Percentiles rank a stretch among this genome's conserved stretches.
These are phyloP conservation scores for Cadophora sp. DNA, from an alignment of 2,329 filamentous ascomycete genomes.

Conservation along the genomic window DNA sequence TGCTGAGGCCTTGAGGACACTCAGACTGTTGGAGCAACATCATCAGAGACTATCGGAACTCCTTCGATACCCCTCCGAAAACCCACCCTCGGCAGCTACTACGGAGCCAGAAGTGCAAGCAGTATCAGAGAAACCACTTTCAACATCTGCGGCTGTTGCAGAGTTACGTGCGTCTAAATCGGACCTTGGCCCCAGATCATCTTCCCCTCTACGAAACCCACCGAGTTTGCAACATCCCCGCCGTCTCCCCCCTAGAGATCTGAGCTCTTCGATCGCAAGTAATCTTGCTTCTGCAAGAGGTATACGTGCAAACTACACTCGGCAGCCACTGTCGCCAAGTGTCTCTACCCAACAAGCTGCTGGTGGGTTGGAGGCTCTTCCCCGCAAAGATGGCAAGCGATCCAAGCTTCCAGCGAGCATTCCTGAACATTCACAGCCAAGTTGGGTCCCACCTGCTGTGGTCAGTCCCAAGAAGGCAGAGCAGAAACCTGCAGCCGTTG, in stretches of 20 bases:
- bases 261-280: slow-evolving; percentile 84
- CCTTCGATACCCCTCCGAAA: slow-evolving; percentile 67
- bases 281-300: slow-evolving; percentile 87
- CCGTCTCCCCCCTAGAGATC: slow-evolving; percentile 65
- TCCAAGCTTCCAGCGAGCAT: slow-evolving; percentile 58
- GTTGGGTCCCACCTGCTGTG: slow-evolving; percentile 57
- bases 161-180: slow-evolving; percentile 44
- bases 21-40: slow-evolving; percentile 86
- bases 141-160: slow-evolving; percentile 44
- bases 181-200: slow-evolving; percentile 41
- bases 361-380: slow-evolving; percentile 68
- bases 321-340: slow-evolving; percentile 73
- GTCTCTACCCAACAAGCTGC: slow-evolving; percentile 77
- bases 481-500: slow-evolving; percentile 44
- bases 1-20: slow-evolving; percentile 78
- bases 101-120: slow-evolving; percentile 41
- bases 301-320: slow-evolving; percentile 70
- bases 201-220: slow-evolving; percentile 39
- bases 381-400: slow-evolving; percentile 57
- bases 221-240: slow-evolving; percentile 41
- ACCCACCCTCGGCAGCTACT: slow-evolving; percentile 35
- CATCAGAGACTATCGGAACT: slow-evolving; percentile 84
- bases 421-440: slow-evolving; percentile 60
- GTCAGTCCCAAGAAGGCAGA: slow-evolving; percentile 41
- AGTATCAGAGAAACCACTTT: slow-evolving; percentile 40